Percentiles rank a stretch among this genome's conserved stretches.
Conservation (phyloP, 2,329 filamentous ascomycete genomes). For the Xylariales sp. region DNA sequence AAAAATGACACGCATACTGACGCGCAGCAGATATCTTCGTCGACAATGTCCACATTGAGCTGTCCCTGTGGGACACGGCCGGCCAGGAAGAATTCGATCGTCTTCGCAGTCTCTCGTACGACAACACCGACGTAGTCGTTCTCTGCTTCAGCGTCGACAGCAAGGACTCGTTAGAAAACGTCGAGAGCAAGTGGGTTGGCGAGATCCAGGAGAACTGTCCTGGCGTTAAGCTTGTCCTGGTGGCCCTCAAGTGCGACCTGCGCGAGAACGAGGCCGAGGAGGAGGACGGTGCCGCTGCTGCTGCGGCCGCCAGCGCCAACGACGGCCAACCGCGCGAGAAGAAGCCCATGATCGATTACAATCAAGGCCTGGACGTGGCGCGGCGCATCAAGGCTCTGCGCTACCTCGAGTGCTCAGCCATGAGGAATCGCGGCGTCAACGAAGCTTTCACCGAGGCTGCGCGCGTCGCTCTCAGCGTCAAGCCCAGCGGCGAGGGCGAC, state of each 20-base stretch:
- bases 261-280: slow-evolving; percentile 73
- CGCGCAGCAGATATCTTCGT: slow-evolving; percentile 81
- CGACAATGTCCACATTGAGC: slow-evolving; percentile 92
- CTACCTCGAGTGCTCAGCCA: slow-evolving; percentile 97
- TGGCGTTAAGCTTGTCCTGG: slow-evolving; percentile 88
- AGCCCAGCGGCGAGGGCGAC: slow-evolving; percentile 56
- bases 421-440: slow-evolving; percentile 96
- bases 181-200: slow-evolving; percentile 96
- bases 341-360: slow-evolving; percentile 79
- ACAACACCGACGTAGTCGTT: slow-evolving; percentile 96
- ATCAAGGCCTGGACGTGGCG: slow-evolving; percentile 86
- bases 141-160: slow-evolving; percentile 98
- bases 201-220: slow-evolving; percentile 98
- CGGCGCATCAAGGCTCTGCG: slow-evolving; percentile 87
- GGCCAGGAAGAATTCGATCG: slow-evolving; percentile 99
- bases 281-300: too few species aligned
- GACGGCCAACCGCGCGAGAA: slow-evolving; percentile 47
- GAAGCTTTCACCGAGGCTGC: slow-evolving; percentile 98
- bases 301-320: slow-evolving; percentile 32
- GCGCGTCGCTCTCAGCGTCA: slow-evolving; percentile 78
- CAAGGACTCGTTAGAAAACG: slow-evolving; percentile 94
- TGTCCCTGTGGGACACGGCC: slow-evolving; percentile 97
- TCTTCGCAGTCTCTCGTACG: slow-evolving; percentile 90
- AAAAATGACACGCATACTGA: too few species aligned
- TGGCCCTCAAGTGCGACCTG: slow-evolving; percentile 94